Conservation (phyloP, 345 rosid species). For the Mercurialis annua region DNA sequence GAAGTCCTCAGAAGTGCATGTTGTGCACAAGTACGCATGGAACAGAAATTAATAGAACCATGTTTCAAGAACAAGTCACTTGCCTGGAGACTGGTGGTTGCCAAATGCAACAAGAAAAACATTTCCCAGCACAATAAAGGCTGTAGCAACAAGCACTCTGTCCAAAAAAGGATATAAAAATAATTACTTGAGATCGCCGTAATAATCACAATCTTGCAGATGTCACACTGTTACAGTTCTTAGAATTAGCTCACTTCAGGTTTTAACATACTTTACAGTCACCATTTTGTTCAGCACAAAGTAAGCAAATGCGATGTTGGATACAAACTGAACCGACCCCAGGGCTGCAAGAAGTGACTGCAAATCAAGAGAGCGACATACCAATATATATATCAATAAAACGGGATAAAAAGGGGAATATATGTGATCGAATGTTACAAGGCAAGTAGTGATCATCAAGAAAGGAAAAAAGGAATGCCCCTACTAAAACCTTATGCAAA, state of each 20-base stretch:
- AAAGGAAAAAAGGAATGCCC: not conserved
- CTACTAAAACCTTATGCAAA: not conserved
- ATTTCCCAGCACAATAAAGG: slow-evolving; percentile 93
- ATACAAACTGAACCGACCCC: slow-evolving; percentile 93
- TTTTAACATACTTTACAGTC: slow-evolving; percentile 76
- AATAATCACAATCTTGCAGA: slow-evolving; percentile 3
- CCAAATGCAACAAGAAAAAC: slow-evolving; percentile 94
- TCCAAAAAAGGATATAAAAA: slow-evolving; percentile 16
- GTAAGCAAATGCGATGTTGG: slow-evolving; percentile 97
- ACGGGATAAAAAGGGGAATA: slow-evolving; percentile 11
- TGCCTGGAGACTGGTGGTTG: slow-evolving; percentile 99
- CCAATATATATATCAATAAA: not conserved
- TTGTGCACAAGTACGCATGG: not conserved
- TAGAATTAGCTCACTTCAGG: slow-evolving; percentile 26
- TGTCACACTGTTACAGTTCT: slow-evolving; percentile 1
- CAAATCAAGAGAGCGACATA: slow-evolving; percentile 23
- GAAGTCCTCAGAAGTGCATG: not conserved
- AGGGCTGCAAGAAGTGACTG: slow-evolving; percentile 99
- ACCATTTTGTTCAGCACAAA: slow-evolving; percentile 87
- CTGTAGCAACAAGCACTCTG: slow-evolving; percentile 91
- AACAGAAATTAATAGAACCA: not conserved
- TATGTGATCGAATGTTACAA: not conserved
- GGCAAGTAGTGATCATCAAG: not conserved
- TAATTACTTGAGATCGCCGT: slow-evolving; percentile 9
- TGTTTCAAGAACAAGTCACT: slow-evolving; percentile 16